These are phyloP conservation scores for Eimeria sp. DNA, from an alignment of 169 alveolate species.

Conservation along the genomic window DNA sequence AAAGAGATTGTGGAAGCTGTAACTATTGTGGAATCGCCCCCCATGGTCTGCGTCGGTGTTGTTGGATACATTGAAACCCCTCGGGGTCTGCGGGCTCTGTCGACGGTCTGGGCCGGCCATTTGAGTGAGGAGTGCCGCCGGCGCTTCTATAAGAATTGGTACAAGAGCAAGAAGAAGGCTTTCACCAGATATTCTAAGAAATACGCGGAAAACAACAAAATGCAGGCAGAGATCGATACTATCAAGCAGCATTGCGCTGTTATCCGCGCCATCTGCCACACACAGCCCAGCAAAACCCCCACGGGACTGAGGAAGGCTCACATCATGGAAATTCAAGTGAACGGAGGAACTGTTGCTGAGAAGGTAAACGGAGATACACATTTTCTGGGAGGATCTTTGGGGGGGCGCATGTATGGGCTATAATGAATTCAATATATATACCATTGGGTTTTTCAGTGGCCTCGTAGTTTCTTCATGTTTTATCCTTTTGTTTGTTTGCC, in stretches of 20 bases:
- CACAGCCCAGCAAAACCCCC: slow-evolving; percentile 98
- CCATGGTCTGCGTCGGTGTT: slow-evolving; percentile 99
- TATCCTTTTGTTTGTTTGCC: neutral
- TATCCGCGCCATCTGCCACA: slow-evolving; percentile 99
- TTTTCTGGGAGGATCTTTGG: too few species aligned
- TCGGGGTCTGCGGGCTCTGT: slow-evolving; percentile 99
- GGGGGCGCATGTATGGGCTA: too few species aligned
- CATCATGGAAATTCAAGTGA: slow-evolving; percentile 99
- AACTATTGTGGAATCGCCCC: slow-evolving; percentile 99
- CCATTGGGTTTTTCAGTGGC: neutral
- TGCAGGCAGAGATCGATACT: slow-evolving; percentile 96
- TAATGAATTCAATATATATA: too few species aligned
- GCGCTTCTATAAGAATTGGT: slow-evolving; percentile 99
- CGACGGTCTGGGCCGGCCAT: slow-evolving; percentile 99
- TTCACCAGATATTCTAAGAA: slow-evolving; percentile 98
- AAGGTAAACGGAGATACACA: too few species aligned
- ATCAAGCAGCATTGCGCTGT: slow-evolving; percentile 98
- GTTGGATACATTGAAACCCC: slow-evolving; percentile 99
- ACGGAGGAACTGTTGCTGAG: slow-evolving; percentile 99
- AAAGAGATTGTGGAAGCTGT: slow-evolving; percentile 99
- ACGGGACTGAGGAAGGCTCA: slow-evolving; percentile 99
- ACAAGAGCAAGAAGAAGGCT: slow-evolving; percentile 99
- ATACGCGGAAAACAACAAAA: slow-evolving; percentile 93
- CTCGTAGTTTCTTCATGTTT: neutral
- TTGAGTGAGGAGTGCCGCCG: slow-evolving; percentile 98